Evolutionary conservation across 495 filamentous ascomycete genomes (phyloP).

Genomic region (Podospora pseudocomata): DNA sequence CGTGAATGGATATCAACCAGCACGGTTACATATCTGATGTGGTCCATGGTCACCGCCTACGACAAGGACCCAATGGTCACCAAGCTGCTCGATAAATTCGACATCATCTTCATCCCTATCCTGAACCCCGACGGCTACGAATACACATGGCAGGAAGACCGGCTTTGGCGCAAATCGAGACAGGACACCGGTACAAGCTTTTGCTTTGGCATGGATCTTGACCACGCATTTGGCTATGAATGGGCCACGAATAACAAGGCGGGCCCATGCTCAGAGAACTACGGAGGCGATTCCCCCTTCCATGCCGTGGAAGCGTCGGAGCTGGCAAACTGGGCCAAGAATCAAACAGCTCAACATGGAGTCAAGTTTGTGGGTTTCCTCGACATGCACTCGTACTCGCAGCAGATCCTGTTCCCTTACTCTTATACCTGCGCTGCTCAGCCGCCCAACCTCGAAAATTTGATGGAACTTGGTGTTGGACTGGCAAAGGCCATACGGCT

Average conservation of each 20-base stretch:
- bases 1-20: slow-evolving; percentile 95
- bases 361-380: slow-evolving; percentile 75
- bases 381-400: slow-evolving; percentile 93
- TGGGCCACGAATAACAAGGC: slow-evolving; percentile 69
- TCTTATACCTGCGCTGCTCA: slow-evolving; percentile 72
- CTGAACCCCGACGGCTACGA: slow-evolving; percentile 92
- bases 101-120: slow-evolving; percentile 83
- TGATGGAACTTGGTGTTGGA: slow-evolving; percentile 84
- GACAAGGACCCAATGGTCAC: slow-evolving; percentile 65
- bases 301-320: slow-evolving; percentile 73
- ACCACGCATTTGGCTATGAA: slow-evolving; percentile 77
- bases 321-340: slow-evolving; percentile 80
- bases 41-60: slow-evolving; percentile 80
- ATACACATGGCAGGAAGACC: slow-evolving; percentile 88
- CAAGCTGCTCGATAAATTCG: slow-evolving; percentile 72
- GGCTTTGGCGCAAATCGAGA: slow-evolving; percentile 93
- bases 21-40: slow-evolving; percentile 86
- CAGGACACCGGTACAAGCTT: slow-evolving; percentile 78
- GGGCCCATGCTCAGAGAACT: slow-evolving; percentile 92
- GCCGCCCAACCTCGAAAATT: slow-evolving; percentile 84
- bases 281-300: slow-evolving; percentile 78
- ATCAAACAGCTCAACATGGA: slow-evolving; percentile 67
- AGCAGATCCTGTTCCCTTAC: slow-evolving; percentile 92
- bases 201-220: slow-evolving; percentile 85
- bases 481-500: slow-evolving; percentile 86